Conservation (phyloP, 1,284 basidiomycete species). For the Athelia psychrophila region DNA sequence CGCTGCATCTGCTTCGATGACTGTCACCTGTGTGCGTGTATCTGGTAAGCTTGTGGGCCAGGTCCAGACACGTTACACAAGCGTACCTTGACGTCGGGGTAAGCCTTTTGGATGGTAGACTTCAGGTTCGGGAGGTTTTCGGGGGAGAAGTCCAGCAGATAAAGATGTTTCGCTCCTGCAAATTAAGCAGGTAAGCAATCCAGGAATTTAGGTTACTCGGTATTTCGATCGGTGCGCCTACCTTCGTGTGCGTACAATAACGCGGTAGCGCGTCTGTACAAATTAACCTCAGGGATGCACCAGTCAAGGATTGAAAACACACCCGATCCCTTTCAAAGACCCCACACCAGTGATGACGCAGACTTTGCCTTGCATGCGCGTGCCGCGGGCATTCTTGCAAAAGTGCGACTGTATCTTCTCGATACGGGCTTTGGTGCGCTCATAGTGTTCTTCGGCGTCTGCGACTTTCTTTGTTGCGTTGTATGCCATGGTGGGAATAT, state of each 20-base stretch:
- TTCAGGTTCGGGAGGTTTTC: slow-evolving; percentile 74
- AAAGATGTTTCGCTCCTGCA: slow-evolving; percentile 82
- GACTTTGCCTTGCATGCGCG: slow-evolving; percentile 77
- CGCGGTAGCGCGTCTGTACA: slow-evolving; percentile 69
- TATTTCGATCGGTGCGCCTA: slow-evolving; percentile 21
- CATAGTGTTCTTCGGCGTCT: slow-evolving; percentile 43
- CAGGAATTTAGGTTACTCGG: not conserved
- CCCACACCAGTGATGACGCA: slow-evolving; percentile 88
- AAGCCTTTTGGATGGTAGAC: slow-evolving; percentile 60
- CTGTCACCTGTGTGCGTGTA: slow-evolving; percentile 54
- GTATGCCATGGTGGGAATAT: too few relatives aligned
- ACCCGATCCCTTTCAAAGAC: slow-evolving; percentile 86
- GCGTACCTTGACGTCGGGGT: slow-evolving; percentile 76
- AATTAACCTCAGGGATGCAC: slow-evolving; percentile 6
- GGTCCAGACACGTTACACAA: slow-evolving; percentile 1
- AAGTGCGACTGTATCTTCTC: slow-evolving; percentile 73
- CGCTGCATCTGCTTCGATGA: slow-evolving; percentile 78
- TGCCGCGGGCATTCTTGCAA: slow-evolving; percentile 47
- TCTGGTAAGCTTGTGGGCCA: slow-evolving; percentile 6
- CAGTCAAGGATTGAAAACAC: slow-evolving; percentile 14
- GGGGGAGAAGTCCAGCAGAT: slow-evolving; percentile 76
- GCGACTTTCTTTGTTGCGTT: slow-evolving; percentile 1
- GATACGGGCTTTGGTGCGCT: slow-evolving; percentile 61
- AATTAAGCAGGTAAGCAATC: too few relatives aligned
- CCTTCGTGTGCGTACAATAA: slow-evolving; percentile 82